A percentile compares a stretch with the other conserved stretches of the same genome.
These are phyloP conservation scores for Penicillium odoratum DNA, from an alignment of 495 filamentous ascomycete genomes.

Conservation along the genomic window DNA sequence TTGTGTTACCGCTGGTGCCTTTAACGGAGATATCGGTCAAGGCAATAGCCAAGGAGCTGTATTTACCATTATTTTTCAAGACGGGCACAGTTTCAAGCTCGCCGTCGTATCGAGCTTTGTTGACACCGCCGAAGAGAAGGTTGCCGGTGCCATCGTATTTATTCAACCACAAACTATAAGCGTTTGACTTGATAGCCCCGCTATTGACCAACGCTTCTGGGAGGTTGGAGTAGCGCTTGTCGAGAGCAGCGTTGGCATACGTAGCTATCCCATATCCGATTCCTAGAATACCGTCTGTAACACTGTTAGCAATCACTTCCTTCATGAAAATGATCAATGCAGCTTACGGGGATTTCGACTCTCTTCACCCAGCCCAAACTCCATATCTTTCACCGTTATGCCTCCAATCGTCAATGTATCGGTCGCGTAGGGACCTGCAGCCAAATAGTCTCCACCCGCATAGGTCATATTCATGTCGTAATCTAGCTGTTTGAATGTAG, in stretches of 20 bases:
- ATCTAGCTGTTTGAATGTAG: conserved; percentile 64
- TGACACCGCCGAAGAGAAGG: conserved; percentile 85
- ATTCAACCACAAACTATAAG: conserved; percentile 87
- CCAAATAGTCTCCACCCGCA: conserved; percentile 64
- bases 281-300: conserved; percentile 72
- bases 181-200: conserved; percentile 67
- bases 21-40: conserved; percentile 56
- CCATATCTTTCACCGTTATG: conserved; percentile 55
- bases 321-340: no score
- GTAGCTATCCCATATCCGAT: conserved; percentile 63
- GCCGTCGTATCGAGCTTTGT: conserved; percentile 71
- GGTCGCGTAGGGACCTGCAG: conserved; percentile 72
- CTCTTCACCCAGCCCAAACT: conserved; percentile 74
- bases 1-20: conserved; percentile 34
- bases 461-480: conserved; percentile 78
- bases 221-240: conserved; percentile 55
- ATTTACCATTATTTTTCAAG: conserved; percentile 46
- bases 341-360: conserved; percentile 49
- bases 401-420: conserved; percentile 69
- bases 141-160: conserved; percentile 71
- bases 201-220: conserved; percentile 68
- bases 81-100: conserved; percentile 70
- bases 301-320: background rate
- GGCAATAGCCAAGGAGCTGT: conserved; percentile 73
- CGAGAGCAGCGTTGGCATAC: conserved; percentile 51